Evolutionary conservation across 495 filamentous ascomycete genomes (phyloP).

Genomic region (Tetracladium setigerum): DNA sequence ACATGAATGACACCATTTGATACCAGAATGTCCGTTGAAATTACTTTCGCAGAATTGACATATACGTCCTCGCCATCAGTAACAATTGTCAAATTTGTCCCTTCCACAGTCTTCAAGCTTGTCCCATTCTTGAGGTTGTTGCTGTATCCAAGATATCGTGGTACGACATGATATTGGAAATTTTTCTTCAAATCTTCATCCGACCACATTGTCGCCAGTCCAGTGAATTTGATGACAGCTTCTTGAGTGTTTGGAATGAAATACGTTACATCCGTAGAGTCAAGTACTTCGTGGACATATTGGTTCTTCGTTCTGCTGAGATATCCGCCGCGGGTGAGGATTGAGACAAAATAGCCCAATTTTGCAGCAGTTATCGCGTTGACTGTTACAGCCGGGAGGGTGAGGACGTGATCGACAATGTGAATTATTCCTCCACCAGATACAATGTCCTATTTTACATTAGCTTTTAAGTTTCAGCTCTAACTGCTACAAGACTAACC

Average conservation of each 20-base stretch:
- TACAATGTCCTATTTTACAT: no score
- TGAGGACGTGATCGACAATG: no score
- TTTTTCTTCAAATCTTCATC: background rate
- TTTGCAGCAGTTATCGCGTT: background rate
- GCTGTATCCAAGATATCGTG: background rate
- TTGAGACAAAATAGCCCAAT: background rate
- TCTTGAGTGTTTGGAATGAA: slow-evolving; percentile 2
- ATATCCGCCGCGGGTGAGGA: background rate
- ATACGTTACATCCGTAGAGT: slow-evolving; percentile 5
- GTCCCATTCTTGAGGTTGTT: background rate
- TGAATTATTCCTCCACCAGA: no score
- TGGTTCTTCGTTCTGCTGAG: background rate
- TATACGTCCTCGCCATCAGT: slow-evolving; percentile 7
- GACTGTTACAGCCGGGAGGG: no score
- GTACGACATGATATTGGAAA: slow-evolving; percentile 9
- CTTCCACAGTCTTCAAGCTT: slow-evolving; percentile 2
- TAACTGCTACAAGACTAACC: slow-evolving; percentile 3
- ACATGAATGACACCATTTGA: slow-evolving; percentile 18
- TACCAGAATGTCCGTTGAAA: slow-evolving; percentile 13
- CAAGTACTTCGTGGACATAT: slow-evolving; percentile 1
- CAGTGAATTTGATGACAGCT: slow-evolving; percentile 1
- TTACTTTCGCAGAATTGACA: slow-evolving; percentile 13
- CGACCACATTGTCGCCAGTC: background rate
- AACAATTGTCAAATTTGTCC: background rate
- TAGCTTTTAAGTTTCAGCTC: background rate